Percentiles rank a stretch among this genome's conserved stretches.
Evolutionary conservation across 371 early-diverging fungal genomes (phyloP).

Genomic region (Syncephalis plumigaleata): DNA sequence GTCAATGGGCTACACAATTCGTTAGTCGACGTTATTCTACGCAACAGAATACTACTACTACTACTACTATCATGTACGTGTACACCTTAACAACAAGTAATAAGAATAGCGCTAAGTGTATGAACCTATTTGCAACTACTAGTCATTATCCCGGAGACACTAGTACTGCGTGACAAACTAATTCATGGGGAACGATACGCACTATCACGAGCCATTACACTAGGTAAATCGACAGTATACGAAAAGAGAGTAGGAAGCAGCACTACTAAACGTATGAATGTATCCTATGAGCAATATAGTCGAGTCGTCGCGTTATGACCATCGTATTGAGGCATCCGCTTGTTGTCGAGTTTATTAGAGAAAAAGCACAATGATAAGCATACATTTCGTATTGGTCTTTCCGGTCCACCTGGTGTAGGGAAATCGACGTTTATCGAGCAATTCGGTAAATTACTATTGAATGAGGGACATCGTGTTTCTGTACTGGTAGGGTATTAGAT

Average conservation of each 20-base stretch:
- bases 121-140: no score
- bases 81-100: no score
- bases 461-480: conserved; percentile 41
- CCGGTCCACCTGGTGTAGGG: conserved; percentile 65
- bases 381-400: conserved; percentile 50
- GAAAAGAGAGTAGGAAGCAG: neutral
- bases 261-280: neutral
- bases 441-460: conserved; percentile 47
- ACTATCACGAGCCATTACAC: conserved; percentile 39
- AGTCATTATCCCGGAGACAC: conserved; percentile 1
- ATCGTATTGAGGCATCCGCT: conserved; percentile 27
- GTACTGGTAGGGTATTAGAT: conserved; percentile 32
- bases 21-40: no score
- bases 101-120: no score
- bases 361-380: conserved; percentile 3
- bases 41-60: no score
- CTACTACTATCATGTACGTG: no score
- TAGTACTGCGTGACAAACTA: conserved; percentile 12
- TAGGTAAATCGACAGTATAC: conserved; percentile 16
- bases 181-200: conserved; percentile 18
- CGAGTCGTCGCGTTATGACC: conserved; percentile 37
- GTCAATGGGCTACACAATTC: no score
- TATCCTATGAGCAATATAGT: conserved; percentile 16
- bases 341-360: conserved; percentile 23
- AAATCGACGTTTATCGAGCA: conserved; percentile 67